These are phyloP conservation scores for Tripterygium wilfordii DNA, from an alignment of 177 flowering plant genomes.

Conservation along the genomic window DNA sequence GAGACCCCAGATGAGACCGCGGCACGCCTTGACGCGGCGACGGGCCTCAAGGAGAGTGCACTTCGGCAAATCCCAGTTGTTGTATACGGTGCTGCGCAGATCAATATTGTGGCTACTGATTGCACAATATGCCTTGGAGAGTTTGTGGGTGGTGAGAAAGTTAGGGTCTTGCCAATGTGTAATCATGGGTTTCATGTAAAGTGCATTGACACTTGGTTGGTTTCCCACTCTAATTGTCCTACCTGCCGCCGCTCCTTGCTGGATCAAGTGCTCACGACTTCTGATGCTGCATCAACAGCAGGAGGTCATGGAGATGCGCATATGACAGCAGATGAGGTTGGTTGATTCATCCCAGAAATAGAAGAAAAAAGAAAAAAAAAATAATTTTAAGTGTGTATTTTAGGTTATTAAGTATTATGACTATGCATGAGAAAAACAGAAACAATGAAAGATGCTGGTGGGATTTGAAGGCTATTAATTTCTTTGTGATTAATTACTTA, in stretches of 20 bases:
- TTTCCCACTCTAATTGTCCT: constrained; percentile 45
- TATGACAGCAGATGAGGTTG: too few relatives aligned
- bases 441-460: too few relatives aligned
- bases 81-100: constrained; percentile 15
- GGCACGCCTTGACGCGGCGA: constrained; percentile 16
- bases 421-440: too few relatives aligned
- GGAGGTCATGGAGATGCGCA: too few relatives aligned
- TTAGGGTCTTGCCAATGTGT: constrained; percentile 37
- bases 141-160: constrained; percentile 39
- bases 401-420: too few relatives aligned
- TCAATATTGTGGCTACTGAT: constrained; percentile 24
- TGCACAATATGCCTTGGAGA: constrained; percentile 51
- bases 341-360: too few relatives aligned
- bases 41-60: constrained; percentile 34
- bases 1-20: constrained; percentile 20
- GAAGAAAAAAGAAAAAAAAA: too few relatives aligned
- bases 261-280: constrained; percentile 9
- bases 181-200: constrained; percentile 43
- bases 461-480: too few relatives aligned
- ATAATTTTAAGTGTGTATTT: too few relatives aligned
- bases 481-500: too few relatives aligned
- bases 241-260: constrained; percentile 40
- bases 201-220: constrained; percentile 48
- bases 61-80: constrained; percentile 35
- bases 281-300: constrained; percentile 8